phyloP scores from a whole-genome alignment of 192 early-diverging fungal species.

The Gamsiella multidivaricata region DNA sequence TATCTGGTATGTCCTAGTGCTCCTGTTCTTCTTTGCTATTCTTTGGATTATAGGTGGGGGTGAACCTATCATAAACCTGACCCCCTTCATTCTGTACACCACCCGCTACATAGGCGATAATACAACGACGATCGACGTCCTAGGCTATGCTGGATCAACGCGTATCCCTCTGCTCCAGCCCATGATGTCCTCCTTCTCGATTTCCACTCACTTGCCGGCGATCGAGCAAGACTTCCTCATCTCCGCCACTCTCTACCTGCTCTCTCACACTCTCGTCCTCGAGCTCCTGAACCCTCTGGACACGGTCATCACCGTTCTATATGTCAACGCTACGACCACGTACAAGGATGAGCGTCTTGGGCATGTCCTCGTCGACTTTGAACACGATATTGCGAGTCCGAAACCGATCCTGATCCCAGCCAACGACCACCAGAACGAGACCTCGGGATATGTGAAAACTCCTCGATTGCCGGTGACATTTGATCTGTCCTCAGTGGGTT shows the following conservation, averaged over 20 bases:
- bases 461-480: constrained; percentile 35
- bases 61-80: background rate
- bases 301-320: constrained; percentile 40
- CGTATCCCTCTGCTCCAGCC: constrained; percentile 37
- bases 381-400: constrained; percentile 35
- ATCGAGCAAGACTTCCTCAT: constrained; percentile 39
- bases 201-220: constrained; percentile 24
- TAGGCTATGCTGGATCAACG: constrained; percentile 26
- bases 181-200: constrained; percentile 36
- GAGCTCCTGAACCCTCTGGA: constrained; percentile 47
- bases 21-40: background rate
- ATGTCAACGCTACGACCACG: constrained; percentile 41
- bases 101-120: constrained; percentile 47
- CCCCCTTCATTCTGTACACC: background rate
- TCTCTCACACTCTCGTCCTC: constrained; percentile 22
- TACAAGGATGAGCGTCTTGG: constrained; percentile 42
- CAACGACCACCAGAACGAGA: constrained; percentile 44
- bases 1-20: constrained; percentile 31
- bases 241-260: constrained; percentile 43
- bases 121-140: constrained; percentile 31
- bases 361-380: constrained; percentile 39
- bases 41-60: background rate
- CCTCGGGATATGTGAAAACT: constrained; percentile 46
- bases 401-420: constrained; percentile 50
- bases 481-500: constrained; percentile 50